Conservation (phyloP, 768 basidiomycete species). For the Gloeophyllum trabeum region DNA sequence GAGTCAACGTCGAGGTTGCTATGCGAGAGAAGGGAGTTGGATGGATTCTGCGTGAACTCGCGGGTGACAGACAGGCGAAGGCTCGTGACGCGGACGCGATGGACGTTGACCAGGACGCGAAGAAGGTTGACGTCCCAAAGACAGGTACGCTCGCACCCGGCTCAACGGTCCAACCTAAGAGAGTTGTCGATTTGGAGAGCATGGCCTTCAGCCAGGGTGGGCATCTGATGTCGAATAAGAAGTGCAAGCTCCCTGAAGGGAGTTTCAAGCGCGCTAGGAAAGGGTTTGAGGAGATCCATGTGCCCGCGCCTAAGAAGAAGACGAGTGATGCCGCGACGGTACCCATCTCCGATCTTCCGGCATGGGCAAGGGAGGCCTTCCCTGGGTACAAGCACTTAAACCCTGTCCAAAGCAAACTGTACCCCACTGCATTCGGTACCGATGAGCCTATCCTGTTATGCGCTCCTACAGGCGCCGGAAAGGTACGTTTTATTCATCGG, state of each 20-base stretch:
- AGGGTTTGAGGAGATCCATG: constrained; percentile 96
- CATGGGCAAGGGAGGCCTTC: constrained; percentile 86
- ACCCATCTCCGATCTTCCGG: constrained; percentile 59
- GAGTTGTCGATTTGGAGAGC: constrained; percentile 77
- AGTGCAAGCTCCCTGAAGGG: constrained; percentile 93
- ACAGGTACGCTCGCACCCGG: constrained; percentile 84
- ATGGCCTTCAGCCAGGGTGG: constrained; percentile 97
- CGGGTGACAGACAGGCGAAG: constrained; percentile 68
- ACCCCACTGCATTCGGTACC: constrained; percentile 85
- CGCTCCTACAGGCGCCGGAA: constrained; percentile 97
- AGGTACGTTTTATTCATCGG: constrained; percentile 40
- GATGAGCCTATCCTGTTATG: constrained; percentile 94
- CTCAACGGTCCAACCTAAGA: constrained; percentile 77
- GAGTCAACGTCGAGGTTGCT: constrained; percentile 89
- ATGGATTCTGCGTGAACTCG: constrained; percentile 87
- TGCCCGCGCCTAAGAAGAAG: constrained; percentile 84
- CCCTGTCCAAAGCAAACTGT: constrained; percentile 88
- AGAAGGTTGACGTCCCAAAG: constrained; percentile 43
- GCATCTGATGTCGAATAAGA: constrained; percentile 97
- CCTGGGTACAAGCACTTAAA: constrained; percentile 69
- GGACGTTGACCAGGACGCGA: constrained; percentile 62
- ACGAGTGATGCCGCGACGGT: constrained; percentile 56
- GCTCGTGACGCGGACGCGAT: constrained; percentile 45
- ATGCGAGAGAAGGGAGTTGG: constrained; percentile 97
- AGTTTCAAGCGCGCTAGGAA: constrained; percentile 96